phyloP scores from a whole-genome alignment of 2,329 filamentous ascomycete species.

The Gnomoniopsis smithogilvyi region DNA sequence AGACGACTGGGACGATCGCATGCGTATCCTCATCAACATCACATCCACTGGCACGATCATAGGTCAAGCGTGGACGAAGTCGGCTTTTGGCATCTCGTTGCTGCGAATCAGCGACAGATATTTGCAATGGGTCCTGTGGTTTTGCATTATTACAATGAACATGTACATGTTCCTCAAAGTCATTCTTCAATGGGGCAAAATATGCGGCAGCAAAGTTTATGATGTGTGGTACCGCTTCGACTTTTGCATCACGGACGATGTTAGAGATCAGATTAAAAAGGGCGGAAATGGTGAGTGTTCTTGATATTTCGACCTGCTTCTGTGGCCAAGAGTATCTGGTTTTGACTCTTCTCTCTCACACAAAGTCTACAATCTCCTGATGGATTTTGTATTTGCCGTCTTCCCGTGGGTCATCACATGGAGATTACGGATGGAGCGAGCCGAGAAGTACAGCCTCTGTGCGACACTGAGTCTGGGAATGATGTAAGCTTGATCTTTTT shows the following conservation, averaged over 20 bases:
- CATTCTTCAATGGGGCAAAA: constrained; percentile 5
- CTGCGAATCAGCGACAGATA: constrained; percentile 7
- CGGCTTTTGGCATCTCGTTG: constrained; percentile 4
- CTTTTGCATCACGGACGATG: not conserved
- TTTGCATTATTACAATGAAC: constrained; percentile 8
- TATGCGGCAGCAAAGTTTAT: constrained; percentile 1
- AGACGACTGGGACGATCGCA: constrained; percentile 10
- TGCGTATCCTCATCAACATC: constrained; percentile 6
- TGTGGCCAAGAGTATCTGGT: not conserved
- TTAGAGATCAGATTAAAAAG: not conserved
- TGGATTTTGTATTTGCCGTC: constrained; percentile 6
- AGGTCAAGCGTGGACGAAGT: constrained; percentile 6
- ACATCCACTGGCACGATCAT: constrained; percentile 4
- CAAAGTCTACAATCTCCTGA: constrained; percentile 7
- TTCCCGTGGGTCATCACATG: constrained; percentile 8
- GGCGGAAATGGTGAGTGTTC: constrained; percentile 1
- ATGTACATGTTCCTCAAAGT: constrained; percentile 6
- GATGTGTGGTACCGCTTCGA: constrained; percentile 3
- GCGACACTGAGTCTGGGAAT: constrained; percentile 10
- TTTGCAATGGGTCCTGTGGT: constrained; percentile 2
- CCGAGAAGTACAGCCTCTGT: constrained; percentile 6
- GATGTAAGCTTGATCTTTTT: not conserved
- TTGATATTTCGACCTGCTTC: not conserved
- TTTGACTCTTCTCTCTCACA: not conserved
- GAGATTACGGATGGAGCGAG: constrained; percentile 2